These are phyloP conservation scores for Phytopythium kandeliae DNA, from an alignment of 352 stramenopile genomes.

Conservation along the genomic window DNA sequence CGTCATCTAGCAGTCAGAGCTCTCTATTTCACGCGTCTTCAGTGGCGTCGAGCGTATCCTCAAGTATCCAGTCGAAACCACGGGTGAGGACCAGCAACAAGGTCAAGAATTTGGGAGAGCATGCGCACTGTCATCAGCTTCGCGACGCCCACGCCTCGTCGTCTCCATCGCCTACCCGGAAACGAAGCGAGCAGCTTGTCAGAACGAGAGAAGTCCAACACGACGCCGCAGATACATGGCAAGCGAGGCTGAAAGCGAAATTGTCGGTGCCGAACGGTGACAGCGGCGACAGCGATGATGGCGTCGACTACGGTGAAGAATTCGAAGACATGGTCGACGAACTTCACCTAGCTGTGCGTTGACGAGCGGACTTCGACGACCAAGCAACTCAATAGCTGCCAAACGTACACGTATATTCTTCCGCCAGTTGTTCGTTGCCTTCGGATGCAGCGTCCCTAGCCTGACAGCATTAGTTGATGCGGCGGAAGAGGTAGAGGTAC, in stretches of 20 bases:
- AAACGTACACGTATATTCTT: constrained; percentile 4
- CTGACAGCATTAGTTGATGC: constrained; percentile 24
- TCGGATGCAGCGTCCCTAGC: background rate
- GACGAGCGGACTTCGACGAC: constrained; percentile 19
- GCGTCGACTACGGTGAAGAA: constrained; percentile 70
- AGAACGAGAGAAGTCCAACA: background rate
- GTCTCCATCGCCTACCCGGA: background rate
- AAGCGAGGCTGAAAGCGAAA: constrained; percentile 3
- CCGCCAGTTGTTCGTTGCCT: background rate
- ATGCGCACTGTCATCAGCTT: background rate
- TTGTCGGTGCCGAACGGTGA: background rate
- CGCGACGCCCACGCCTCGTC: background rate
- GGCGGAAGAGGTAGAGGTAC: constrained; percentile 95
- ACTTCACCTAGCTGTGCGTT: constrained; percentile 24
- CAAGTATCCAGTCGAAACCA: background rate
- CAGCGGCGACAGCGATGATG: constrained; percentile 26
- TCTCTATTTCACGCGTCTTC: background rate
- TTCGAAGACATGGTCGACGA: constrained; percentile 84
- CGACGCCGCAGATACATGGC: background rate
- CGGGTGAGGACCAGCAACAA: background rate
- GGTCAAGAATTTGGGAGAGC: background rate
- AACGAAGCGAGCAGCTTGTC: background rate
- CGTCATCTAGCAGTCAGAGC: background rate
- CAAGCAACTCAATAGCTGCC: too few species aligned
- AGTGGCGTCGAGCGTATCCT: background rate